Evolutionary conservation across 352 stramenopile genomes (phyloP).

Genomic region (Sclerospora graminicola): DNA sequence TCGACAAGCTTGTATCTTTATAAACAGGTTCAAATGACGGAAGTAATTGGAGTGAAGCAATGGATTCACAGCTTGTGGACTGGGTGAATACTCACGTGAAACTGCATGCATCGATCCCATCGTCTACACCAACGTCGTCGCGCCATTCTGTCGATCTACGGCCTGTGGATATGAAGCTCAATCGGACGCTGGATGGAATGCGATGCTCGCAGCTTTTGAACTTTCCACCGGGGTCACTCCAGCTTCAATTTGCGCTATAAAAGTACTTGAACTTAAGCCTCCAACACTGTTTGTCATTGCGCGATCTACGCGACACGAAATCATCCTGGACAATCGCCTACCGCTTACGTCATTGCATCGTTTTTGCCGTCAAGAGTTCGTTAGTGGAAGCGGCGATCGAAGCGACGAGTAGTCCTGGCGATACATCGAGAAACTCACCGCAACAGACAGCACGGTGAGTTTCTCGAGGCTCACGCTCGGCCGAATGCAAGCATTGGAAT

Average conservation of each 20-base stretch:
- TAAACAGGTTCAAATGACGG: slow-evolving; percentile 1
- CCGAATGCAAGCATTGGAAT: slow-evolving; percentile 77
- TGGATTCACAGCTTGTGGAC: slow-evolving; percentile 80
- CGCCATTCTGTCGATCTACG: slow-evolving; percentile 50
- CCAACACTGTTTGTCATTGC: slow-evolving; percentile 48
- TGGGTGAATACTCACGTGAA: slow-evolving; percentile 83
- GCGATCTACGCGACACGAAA: slow-evolving; percentile 66
- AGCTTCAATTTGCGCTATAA: slow-evolving; percentile 66
- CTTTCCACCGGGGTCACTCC: slow-evolving; percentile 40
- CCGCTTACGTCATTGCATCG: slow-evolving; percentile 74
- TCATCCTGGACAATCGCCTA: slow-evolving; percentile 70
- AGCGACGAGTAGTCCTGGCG: slow-evolving; percentile 44
- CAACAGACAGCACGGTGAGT: slow-evolving; percentile 68
- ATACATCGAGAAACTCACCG: slow-evolving; percentile 33
- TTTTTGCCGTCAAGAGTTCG: slow-evolving; percentile 76
- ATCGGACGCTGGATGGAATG: slow-evolving; percentile 57
- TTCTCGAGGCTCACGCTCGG: slow-evolving; percentile 85
- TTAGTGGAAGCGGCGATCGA: slow-evolving; percentile 78
- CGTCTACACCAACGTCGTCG: slow-evolving; percentile 8
- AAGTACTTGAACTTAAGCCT: slow-evolving; percentile 76
- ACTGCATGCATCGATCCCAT: slow-evolving; percentile 14
- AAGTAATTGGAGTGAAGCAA: slow-evolving; percentile 40
- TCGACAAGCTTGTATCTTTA: slow-evolving; percentile 15
- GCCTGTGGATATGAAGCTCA: slow-evolving; percentile 58
- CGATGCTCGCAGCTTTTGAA: slow-evolving; percentile 60